phyloP scores from a whole-genome alignment of 225 moss, liverwort and hornwort genomes.

The Pseudoscleropodium purum region DNA sequence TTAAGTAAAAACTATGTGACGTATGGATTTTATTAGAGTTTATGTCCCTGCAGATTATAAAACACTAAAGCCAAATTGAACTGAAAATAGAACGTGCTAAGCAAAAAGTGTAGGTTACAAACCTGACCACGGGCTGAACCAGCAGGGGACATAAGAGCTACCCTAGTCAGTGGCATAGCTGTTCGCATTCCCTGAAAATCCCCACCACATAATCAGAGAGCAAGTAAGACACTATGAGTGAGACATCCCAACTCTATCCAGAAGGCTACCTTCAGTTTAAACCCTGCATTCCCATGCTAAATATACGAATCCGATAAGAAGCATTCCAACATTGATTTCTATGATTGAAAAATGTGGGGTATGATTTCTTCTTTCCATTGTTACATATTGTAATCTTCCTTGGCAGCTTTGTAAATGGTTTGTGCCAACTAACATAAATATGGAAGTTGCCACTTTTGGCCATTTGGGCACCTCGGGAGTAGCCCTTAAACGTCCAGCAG shows the following conservation, averaged over 20 bases:
- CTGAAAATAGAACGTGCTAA: neutral
- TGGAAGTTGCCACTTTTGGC: too few relatives aligned
- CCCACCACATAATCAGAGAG: neutral
- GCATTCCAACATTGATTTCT: neutral
- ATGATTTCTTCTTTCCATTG: neutral
- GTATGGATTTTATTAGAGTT: neutral
- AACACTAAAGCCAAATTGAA: neutral
- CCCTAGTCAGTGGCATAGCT: slow-evolving; percentile 97
- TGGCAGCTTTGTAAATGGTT: neutral
- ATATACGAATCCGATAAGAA: neutral
- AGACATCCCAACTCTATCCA: neutral
- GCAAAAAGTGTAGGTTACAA: neutral
- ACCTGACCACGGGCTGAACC: slow-evolving; percentile 95
- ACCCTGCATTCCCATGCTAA: neutral
- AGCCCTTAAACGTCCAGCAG: neutral
- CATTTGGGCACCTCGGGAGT: neutral
- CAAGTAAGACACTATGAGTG: neutral
- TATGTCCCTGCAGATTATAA: neutral
- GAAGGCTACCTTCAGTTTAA: neutral
- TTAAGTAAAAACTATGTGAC: neutral
- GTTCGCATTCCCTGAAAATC: slow-evolving; percentile 78
- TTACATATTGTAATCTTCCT: neutral
- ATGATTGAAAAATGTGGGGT: neutral
- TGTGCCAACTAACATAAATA: neutral
- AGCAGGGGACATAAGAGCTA: slow-evolving; percentile 93